These are phyloP conservation scores for Funneliformis mosseae DNA, from an alignment of 192 early-diverging fungal genomes.

Conservation along the genomic window DNA sequence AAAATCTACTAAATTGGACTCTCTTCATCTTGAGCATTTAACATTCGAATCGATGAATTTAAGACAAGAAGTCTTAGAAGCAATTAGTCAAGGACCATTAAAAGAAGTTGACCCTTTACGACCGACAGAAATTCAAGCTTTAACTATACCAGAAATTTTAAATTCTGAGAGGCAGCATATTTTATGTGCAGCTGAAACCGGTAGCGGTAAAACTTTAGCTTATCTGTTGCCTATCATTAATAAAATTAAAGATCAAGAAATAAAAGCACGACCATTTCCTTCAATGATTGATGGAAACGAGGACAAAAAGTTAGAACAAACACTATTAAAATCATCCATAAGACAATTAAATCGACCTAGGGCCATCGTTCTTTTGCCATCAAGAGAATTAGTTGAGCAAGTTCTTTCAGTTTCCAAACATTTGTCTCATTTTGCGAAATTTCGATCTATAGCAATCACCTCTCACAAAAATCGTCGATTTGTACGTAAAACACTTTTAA, in stretches of 20 bases:
- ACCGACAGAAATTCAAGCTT: conserved; percentile 85
- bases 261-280: conserved; percentile 36
- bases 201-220: conserved; percentile 89
- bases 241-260: conserved; percentile 68
- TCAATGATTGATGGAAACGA: background rate
- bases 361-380: conserved; percentile 84
- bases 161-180: conserved; percentile 49
- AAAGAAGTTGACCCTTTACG: conserved; percentile 42
- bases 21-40: conserved; percentile 13
- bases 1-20: background rate
- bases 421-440: conserved; percentile 67
- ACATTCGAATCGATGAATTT: conserved; percentile 71
- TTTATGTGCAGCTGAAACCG: conserved; percentile 86
- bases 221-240: conserved; percentile 83
- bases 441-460: conserved; percentile 67
- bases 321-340: conserved; percentile 39
- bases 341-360: conserved; percentile 76
- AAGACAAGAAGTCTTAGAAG: conserved; percentile 53
- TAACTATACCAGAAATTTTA: conserved; percentile 76
- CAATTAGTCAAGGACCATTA: conserved; percentile 39
- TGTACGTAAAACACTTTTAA: conserved; percentile 51
- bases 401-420: conserved; percentile 73
- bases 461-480: conserved; percentile 48
- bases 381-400: conserved; percentile 85
- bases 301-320: conserved; percentile 33